Conservation (phyloP, 495 filamentous ascomycete species). For the Xylona heveae region DNA sequence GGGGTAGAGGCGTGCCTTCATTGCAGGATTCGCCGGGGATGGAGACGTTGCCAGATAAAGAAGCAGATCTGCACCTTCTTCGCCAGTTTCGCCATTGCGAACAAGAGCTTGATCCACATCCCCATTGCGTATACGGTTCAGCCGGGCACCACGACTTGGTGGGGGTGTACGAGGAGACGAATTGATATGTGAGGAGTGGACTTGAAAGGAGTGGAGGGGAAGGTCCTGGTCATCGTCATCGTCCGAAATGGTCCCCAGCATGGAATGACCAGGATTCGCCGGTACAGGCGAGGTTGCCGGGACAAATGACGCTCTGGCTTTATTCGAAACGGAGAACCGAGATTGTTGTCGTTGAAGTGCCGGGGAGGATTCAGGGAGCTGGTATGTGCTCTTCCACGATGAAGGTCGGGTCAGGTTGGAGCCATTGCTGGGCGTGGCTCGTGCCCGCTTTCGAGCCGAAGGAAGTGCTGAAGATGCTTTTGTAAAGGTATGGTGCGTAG, state of each 20-base stretch:
- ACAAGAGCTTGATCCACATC: conserved; percentile 6
- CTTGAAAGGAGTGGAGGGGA: conserved; percentile 49
- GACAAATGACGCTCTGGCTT: conserved; percentile 49
- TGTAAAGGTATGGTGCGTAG: too few relatives aligned
- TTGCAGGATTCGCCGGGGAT: conserved; percentile 42
- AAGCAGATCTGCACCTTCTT: conserved; percentile 79
- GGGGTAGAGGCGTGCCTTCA: conserved; percentile 29
- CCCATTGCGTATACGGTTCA: conserved; percentile 11
- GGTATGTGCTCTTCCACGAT: conserved; percentile 53
- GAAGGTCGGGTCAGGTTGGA: conserved; percentile 29
- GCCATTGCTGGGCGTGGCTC: conserved; percentile 42
- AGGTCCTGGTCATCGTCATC: conserved; percentile 66
- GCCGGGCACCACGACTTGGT: conserved; percentile 12
- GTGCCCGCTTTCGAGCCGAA: conserved; percentile 44
- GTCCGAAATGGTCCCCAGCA: conserved; percentile 42
- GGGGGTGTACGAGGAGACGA: conserved; percentile 16
- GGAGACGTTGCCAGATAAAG: conserved; percentile 86
- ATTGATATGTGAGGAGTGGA: conserved; percentile 12
- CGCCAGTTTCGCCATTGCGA: conserved; percentile 21
- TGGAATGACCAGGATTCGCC: conserved; percentile 31
- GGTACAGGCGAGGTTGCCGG: conserved; percentile 46
- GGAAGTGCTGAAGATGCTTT: too few relatives aligned
- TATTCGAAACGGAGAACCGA: conserved; percentile 36
- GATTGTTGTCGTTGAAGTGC: conserved; percentile 40
- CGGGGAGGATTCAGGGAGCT: conserved; percentile 66